Conservation (phyloP, 2,329 filamentous ascomycete genomes). For the Trichothecium roseum region DNA sequence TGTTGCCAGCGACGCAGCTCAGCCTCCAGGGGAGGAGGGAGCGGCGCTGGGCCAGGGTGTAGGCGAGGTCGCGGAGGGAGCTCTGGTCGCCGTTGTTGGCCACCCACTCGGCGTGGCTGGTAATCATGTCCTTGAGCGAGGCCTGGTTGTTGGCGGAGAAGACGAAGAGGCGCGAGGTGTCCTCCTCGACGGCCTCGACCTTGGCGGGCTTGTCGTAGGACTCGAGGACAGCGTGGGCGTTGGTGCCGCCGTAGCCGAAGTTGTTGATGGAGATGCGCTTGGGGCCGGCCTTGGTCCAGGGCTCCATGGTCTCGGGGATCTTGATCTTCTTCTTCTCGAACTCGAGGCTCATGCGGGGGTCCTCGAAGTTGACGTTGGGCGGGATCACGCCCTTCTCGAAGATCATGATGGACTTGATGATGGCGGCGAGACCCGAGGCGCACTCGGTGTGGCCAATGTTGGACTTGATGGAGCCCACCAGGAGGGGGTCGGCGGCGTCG, state of each 20-base stretch:
- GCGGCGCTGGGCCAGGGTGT: conserved; percentile 8
- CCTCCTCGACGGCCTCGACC: conserved; percentile 3
- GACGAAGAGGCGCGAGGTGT: conserved; percentile 17
- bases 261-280: conserved; percentile 9
- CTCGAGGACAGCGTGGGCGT: conserved; percentile 11
- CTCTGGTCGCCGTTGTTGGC: background rate
- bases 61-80: conserved; percentile 7
- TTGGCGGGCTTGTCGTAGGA: no score
- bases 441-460: conserved; percentile 12
- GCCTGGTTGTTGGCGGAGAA: conserved; percentile 19
- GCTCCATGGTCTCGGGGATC: background rate
- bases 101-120: background rate
- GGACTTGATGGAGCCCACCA: conserved; percentile 10
- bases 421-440: conserved; percentile 10
- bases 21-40: conserved; percentile 6
- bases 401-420: conserved; percentile 8
- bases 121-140: conserved; percentile 10
- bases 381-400: conserved; percentile 9
- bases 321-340: conserved; percentile 19
- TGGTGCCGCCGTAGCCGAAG: conserved; percentile 12
- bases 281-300: background rate
- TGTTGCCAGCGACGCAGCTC: conserved; percentile 3
- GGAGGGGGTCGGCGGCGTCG: background rate
- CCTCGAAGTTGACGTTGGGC: conserved; percentile 9
- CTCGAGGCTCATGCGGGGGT: conserved; percentile 5